Evolutionary conservation across 2,329 filamentous ascomycete genomes (phyloP), one percentile per base, ranked within the genome.

Genomic region (Neonectria coccinea): DNA sequence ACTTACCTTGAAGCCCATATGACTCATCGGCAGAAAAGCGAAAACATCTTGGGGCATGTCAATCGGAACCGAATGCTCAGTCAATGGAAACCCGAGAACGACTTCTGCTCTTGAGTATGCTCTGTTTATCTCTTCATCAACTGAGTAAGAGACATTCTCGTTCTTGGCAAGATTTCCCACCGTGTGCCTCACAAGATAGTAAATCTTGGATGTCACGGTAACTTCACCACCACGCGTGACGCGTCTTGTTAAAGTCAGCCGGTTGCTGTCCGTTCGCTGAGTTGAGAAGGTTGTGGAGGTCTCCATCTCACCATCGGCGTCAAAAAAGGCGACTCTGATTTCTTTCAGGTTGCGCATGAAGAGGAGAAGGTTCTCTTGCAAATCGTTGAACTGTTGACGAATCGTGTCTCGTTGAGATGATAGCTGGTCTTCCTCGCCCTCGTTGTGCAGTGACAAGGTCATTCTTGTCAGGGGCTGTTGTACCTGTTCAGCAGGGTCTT

Each of bases 261-360:
- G 47, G 25, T 33, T 50, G 47, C 27, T n/a, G 16, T 50, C 47
- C 47, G 16, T 50, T 31, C 31, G 27, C 12, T 50, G 47, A 12
- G 41, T 31, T 16, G 53, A 33, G 25, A 56, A 56, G 53, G 20
- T 33, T 10, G 53, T 56, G 3, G 41, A 31, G 11, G 39, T 56
- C 27, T 47, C n/a, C 14, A 33, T 20, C 16, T 22, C 25, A 27
- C 27, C 41, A 22, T 31, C 5, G 27, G 16, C 39, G 22, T 50
- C 16, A 22, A 57, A 48, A 10, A 48, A 22, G 16, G 27, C n/a
- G 33, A 57, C 31, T n/a, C 44, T 44, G 31, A 57, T 57, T 41
- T 50, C 44, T 27, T 45, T 11, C 12, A 57, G 55, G 18, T 57
- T 57, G 31, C 29, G 55, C 55, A 57, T 48, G 45, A 57, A 57